phyloP scores from a whole-genome alignment of 2,329 filamentous ascomycete species.

The Aureobasidium lini region DNA sequence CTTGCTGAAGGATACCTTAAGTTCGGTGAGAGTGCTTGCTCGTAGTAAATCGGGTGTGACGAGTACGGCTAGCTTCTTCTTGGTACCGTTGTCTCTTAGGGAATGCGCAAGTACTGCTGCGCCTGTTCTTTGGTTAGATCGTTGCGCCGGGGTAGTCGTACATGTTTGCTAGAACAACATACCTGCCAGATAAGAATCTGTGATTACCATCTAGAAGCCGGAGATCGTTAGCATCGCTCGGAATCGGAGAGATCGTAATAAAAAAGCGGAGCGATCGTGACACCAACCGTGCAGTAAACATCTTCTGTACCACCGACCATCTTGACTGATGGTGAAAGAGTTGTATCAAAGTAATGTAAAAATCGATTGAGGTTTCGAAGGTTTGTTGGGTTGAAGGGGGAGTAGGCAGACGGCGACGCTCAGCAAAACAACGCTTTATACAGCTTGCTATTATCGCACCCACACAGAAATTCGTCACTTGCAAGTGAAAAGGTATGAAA shows the following conservation, averaged over 20 bases:
- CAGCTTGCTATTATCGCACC: background rate
- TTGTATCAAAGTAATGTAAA: background rate
- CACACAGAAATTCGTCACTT: background rate
- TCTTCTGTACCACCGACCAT: slow-evolving; percentile 38
- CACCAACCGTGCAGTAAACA: slow-evolving; percentile 56
- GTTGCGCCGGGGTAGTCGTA: slow-evolving; percentile 13
- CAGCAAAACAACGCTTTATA: background rate
- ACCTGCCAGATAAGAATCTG: slow-evolving; percentile 90
- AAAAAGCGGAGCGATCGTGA: background rate
- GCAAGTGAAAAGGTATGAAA: background rate
- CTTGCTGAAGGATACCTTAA: slow-evolving; percentile 50
- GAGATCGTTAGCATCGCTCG: background rate
- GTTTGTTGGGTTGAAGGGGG: background rate
- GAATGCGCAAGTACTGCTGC: slow-evolving; percentile 92
- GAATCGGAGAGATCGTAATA: background rate
- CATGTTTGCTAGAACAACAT: slow-evolving; percentile 25
- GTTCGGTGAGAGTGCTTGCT: slow-evolving; percentile 64
- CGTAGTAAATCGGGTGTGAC: slow-evolving; percentile 76
- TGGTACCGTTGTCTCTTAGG: slow-evolving; percentile 79
- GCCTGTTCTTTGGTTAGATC: slow-evolving; percentile 47
- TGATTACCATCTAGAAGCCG: slow-evolving; percentile 68
- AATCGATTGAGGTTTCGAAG: background rate
- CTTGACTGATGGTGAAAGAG: slow-evolving; percentile 12
- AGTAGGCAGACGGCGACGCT: background rate
- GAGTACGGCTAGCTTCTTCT: slow-evolving; percentile 76